phyloP scores from a whole-genome alignment of 345 rosid species.

The Gossypium mustelinum region DNA sequence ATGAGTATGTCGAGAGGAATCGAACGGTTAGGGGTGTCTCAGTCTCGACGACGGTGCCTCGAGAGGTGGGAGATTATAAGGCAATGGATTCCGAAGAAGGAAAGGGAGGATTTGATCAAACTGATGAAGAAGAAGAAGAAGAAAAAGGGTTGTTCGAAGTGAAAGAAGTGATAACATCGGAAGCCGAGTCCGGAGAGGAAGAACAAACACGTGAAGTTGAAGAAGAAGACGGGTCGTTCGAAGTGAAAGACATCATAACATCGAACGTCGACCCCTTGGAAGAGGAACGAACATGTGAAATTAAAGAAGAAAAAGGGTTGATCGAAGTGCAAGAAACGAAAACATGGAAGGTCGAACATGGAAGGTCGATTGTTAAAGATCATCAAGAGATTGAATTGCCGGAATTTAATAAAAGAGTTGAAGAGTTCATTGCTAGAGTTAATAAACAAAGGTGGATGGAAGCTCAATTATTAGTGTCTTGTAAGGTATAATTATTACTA shows the following conservation, averaged over 20 bases:
- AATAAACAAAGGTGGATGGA: constrained; percentile 57
- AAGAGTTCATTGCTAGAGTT: constrained; percentile 68
- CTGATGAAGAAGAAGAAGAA: background rate
- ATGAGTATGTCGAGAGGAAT: constrained; percentile 43
- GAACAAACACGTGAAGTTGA: background rate
- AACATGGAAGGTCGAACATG: background rate
- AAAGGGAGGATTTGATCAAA: background rate
- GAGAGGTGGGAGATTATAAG: background rate
- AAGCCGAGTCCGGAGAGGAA: constrained; percentile 25
- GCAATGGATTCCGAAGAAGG: constrained; percentile 1
- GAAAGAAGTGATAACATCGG: constrained; percentile 21
- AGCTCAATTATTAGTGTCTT: constrained; percentile 22
- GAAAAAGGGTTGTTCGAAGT: constrained; percentile 4
- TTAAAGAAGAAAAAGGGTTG: background rate
- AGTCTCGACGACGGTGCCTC: background rate
- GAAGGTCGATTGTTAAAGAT: constrained; percentile 21
- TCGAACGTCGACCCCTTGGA: constrained; percentile 16
- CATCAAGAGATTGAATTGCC: constrained; percentile 22
- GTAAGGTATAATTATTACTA: constrained; percentile 4
- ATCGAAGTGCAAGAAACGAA: too few relatives aligned
- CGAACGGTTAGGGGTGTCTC: constrained; percentile 6
- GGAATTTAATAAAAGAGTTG: constrained; percentile 49
- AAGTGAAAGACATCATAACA: constrained; percentile 24
- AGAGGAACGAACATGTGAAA: constrained; percentile 12
- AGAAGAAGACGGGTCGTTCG: background rate